Evolutionary conservation across 768 basidiomycete species (phyloP), one percentile per base, ranked within the genome.

Genomic region (Agrocybe praecox): DNA sequence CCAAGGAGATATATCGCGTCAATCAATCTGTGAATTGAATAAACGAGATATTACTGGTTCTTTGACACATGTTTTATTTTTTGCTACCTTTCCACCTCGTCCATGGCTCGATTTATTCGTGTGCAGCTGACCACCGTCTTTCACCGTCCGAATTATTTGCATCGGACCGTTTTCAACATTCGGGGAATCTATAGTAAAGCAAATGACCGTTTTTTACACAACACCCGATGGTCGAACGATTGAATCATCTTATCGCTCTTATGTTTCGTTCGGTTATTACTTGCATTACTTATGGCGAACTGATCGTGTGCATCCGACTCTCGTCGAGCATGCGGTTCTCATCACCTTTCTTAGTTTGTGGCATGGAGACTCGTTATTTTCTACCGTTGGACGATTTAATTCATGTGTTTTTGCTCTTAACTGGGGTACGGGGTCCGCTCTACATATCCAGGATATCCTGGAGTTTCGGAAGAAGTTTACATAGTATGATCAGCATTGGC

Each of bases 1-100:
- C 26, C 5, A 29, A 55, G 53, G 53, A 48, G 19, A 55, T 55
- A 55, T 24, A 33, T 55, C 53, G 53, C 53, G 48, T 55, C 53
- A 55, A 48, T 47, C 14, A 12, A 40, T 40, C 36, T 40, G 36
- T 5, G 36, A n/a, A 40, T n/a, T 18, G 6, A 21, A 46, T 33
- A 36, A 33, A 19, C 21, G 19, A 22, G 44, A 46, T 54, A 24
- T 42, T 49, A 7, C 34, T 17, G 29, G 34, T 44, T 47, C n/a
- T n/a, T n/a, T n/a, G n/a, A 19, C 32, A n/a, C 21, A 29, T 50
- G 23, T 50, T 46, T 24, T 50, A 49, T 45, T 50, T 50, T 34
- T 29, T 36, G 23, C 40, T 18, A n/a, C 34, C 14, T 33, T 47
- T 47, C 52, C 44, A 36, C 26, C 26, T 29, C n/a, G n/a, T n/a